These are phyloP conservation scores for Fusarium dlaminii DNA, from an alignment of 2,329 filamentous ascomycete species.

Conservation along the genomic window DNA sequence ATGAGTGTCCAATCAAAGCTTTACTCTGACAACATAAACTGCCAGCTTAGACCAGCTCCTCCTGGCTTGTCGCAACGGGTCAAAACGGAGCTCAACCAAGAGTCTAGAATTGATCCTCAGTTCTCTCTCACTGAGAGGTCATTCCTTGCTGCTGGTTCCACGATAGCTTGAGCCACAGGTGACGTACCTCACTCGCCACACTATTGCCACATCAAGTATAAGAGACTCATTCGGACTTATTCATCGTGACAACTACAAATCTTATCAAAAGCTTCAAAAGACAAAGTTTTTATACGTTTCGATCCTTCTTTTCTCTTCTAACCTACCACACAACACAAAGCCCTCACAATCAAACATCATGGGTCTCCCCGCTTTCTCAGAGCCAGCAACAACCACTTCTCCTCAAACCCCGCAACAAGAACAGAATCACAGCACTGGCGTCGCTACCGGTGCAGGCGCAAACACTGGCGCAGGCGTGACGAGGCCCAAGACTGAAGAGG, in stretches of 20 bases:
- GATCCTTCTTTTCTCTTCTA: neutral
- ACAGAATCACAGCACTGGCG: conserved; percentile 14
- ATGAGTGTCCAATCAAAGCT: conserved; percentile 16
- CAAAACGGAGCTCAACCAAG: neutral
- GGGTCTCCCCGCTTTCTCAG: conserved; percentile 42
- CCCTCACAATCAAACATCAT: conserved; percentile 29
- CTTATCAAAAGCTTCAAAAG: neutral
- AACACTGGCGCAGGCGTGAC: conserved; percentile 60
- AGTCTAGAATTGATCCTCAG: neutral
- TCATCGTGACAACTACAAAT: neutral
- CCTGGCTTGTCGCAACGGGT: neutral
- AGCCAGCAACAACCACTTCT: conserved; percentile 2
- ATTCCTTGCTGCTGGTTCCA: neutral
- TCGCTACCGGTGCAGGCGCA: conserved; percentile 55
- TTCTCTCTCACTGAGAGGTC: neutral
- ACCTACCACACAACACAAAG: neutral
- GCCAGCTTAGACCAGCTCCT: neutral
- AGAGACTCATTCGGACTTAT: conserved; percentile 16
- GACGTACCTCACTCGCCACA: conserved; percentile 44
- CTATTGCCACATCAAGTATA: conserved; percentile 36
- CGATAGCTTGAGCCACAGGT: conserved; percentile 40
- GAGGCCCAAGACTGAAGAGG: conserved; percentile 58
- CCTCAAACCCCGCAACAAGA: conserved; percentile 20
- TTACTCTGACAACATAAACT: neutral
- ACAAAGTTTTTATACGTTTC: neutral